Evolutionary conservation across 495 filamentous ascomycete genomes (phyloP), one percentile per base, ranked within the genome.

Genomic region (Chaetomium fimeti): DNA sequence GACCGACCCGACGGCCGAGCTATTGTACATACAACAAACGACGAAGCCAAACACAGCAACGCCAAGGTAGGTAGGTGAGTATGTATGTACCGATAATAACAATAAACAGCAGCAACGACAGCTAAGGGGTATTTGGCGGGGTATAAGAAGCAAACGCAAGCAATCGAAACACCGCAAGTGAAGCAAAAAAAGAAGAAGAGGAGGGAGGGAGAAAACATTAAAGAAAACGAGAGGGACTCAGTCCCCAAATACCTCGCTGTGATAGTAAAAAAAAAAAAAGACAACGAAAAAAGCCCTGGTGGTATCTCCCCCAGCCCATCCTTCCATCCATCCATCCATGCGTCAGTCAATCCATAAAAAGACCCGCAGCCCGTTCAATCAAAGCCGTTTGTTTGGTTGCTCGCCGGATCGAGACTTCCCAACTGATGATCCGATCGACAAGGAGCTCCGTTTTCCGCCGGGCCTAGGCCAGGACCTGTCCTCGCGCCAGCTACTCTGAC

Each of bases 151-250:
- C 32, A 36, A 36, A n/a, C 20, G 36, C n/a, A 32, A 9, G 32
- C 32, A 29, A 53, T 5, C n/a, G 27, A 29, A 48, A 11, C 28
- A 64, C 13, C 59, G 27, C n/a, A 15, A 32, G 15, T 2, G 25
- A 24, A 49, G 38, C 29, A 32, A 52, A n/a, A 5, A 24, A 40
- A 24, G 16, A 42, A 52, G 48, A 29, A 24, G 29, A 13, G 24
- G 11, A 61, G 53, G 40, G 54, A 38, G 36, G 47, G 32, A 36
- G 8, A n/a, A 45, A 54, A 28, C 9, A 18, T 13, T 40, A 6
- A 53, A 53, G 20, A 24, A 40, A 25, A 52, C 32, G 49, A 27
- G 42, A 32, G 24, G 38, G 18, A 60, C 32, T 25, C 61, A 63
- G 36, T 36, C 52, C 29, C 52, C 3, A 36, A 36, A 32, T 55